Evolutionary conservation across 1,139 yeast genomes (phyloP).

Genomic region (Nadsonia starkeyi-henricii): DNA sequence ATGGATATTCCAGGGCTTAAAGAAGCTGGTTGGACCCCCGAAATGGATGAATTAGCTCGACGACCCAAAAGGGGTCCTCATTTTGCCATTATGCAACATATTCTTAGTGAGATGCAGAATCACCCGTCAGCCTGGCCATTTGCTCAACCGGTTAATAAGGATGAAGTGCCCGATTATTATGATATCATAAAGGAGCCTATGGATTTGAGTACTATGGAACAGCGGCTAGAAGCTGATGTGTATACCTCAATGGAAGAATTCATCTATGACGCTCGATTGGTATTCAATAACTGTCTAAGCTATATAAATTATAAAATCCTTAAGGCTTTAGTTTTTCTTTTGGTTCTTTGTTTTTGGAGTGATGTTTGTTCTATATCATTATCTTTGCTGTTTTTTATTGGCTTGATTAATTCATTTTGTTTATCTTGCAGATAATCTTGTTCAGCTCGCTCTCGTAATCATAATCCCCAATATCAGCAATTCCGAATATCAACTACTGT

Average conservation of each 20-base stretch:
- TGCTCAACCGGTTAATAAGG: slow-evolving; percentile 79
- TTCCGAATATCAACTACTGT: neutral
- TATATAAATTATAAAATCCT: too few species aligned
- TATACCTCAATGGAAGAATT: slow-evolving; percentile 87
- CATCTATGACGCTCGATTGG: slow-evolving; percentile 70
- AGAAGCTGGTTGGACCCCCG: slow-evolving; percentile 97
- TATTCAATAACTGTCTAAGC: slow-evolving; percentile 85
- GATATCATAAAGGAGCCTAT: slow-evolving; percentile 97
- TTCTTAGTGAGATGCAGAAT: slow-evolving; percentile 75
- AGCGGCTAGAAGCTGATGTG: slow-evolving; percentile 78
- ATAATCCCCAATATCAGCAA: neutral
- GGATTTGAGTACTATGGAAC: slow-evolving; percentile 95
- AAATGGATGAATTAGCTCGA: slow-evolving; percentile 93
- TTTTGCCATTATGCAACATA: slow-evolving; percentile 81
- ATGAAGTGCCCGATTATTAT: slow-evolving; percentile 92
- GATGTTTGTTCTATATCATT: too few species aligned
- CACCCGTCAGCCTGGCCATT: slow-evolving; percentile 99
- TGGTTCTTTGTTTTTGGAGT: too few species aligned
- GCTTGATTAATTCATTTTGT: too few species aligned
- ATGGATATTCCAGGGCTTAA: slow-evolving; percentile 71
- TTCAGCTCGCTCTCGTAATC: neutral
- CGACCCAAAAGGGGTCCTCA: slow-evolving; percentile 92
- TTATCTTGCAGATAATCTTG: neutral
- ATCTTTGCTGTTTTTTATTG: too few species aligned
- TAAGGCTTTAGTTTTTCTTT: too few species aligned